Base-by-base conservation (phyloP, 805 yeast species). In the Metschnikowia drakensbergensis region DNA sequence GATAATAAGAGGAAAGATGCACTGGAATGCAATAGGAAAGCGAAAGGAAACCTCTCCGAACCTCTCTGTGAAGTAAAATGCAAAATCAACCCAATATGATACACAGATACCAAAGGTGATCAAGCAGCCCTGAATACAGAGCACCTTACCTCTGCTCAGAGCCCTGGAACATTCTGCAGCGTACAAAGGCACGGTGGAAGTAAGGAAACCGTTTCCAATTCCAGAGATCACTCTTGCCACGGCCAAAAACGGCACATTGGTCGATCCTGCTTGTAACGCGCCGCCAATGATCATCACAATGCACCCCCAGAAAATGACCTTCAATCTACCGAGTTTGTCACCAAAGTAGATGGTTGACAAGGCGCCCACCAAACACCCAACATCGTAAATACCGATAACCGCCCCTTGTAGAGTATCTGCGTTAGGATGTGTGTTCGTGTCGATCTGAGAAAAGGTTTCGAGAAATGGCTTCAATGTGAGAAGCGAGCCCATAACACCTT, bases 401-500 rank as follows among this genome's bases (percentile, higher is more conserved):
- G 55, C 56, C 17, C 64, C 64, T 44, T 59, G 64, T 22, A 55
- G 42, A 2, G 63, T 55, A 4, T 59, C 50, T 13, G 54, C 52
- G 7, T 36, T 36, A 8, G 46, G 45, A 30, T 56, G 49, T 13
- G 49, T 31, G 17, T 45, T 40, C 10, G 46, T 46, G 50, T 58
- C 55, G 17, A 60, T 59, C n/a, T 52, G 45, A 1, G 57, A 47
- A 49, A 58, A 60, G 6, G 56, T 50, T 28, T 57, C 42, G 28
- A 51, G 51, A 34, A 60, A 60, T 10, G 60, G 50, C 31, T 51
- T 52, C 17, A 60, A 42, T 2, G 63, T 59, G 45, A 60, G 55
- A 41, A 60, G 58, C 32, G 59, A 52, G 5, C 64, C 66, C 72
- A 72, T 71, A 50, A 72, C 65, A 40, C 76, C 77, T 50, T 71